Base-by-base conservation (phyloP, 257 asterid species). In the Thymus quinquecostatus region DNA sequence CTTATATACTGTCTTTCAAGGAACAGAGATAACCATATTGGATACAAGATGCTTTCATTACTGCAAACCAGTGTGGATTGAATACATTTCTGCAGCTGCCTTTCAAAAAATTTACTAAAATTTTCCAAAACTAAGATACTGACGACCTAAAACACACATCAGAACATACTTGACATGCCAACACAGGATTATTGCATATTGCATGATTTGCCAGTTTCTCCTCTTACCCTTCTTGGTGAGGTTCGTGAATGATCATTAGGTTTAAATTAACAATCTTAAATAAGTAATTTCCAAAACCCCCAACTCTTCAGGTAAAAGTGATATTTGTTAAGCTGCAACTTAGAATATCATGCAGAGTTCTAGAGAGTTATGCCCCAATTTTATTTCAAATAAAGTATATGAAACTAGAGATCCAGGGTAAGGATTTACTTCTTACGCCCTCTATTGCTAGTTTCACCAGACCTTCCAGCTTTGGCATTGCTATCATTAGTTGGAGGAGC, bases 371-470 rank as follows among this genome's bases (percentile, higher is more conserved):
- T 21, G 21, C 21, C 21, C 21, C 21, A 21, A 21, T 21, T 21
- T 21, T 21, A 21, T 21, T 21, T 21, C 21, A 38, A 53, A 10
- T 62, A 14, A 70, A 70, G 38, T 51, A 69, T 33, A 32, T 56
- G 69, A 64, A 60, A 51, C 27, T 6, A 69, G 21, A 57, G 64
- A 45, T 69, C 43, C 27, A 73, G 64, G 43, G 50, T 27, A 71
- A 54, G 74, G 63, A 56, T 2, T 82, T 87, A 90, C 97, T 88
- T 95, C 61, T 95, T 89, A 69, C 99, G 99, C 76, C 98, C 96
- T 81, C 96, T 87, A 85, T 88, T 84, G 64, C 92, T 86, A 49
- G 95, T 83, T 79, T 94, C 97, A 58, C 96, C 89, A 38, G 90
- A 60, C 79, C 71, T 88, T 86, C 96, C 96, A 75, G 90, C 69